Evolutionary conservation across 306 rosid species (phyloP), one percentile per base, ranked within the genome.

Genomic region (Phaseolus lunatus): DNA sequence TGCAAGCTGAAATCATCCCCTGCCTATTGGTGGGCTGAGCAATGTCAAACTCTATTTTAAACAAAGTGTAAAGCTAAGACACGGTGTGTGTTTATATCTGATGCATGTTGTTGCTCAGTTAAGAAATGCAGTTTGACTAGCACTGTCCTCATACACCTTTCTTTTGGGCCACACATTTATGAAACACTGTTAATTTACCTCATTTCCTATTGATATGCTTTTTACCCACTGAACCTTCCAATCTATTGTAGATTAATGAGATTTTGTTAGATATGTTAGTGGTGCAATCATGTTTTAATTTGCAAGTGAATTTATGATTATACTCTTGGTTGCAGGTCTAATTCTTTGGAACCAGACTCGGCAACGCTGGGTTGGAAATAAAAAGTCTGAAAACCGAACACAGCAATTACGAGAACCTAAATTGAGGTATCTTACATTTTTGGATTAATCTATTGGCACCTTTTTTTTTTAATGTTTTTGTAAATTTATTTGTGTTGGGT

Each of bases 301-400:
- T 72, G 62, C 68, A 52, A 53, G 33, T 69, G 68, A 44, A 45
- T 72, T 58, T 8, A 9, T 48, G 71, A 18, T 74, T 44, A 50
- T 22, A 16, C 13, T 45, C 5, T n/a, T 81, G 82, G 81, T 63
- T 83, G 78, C 89, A 95, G 99, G 99, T 80, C 82, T 89, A 77
- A 91, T 87, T 87, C 91, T 92, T 77, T 95, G 97, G 97, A 95
- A 89, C 81, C 97, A 92, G 72, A 90, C 88, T 70, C 84, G 97
- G 81, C 97, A 89, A 72, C 88, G 85, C 47, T 95, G 99, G 99
- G 70, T 86, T 47, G 96, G 97, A 83, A 88, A 86, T 54, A 88
- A 86, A 68, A 89, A 65, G 77, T n/a, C 87, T 0, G 88, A 84
- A 81, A 86, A 63, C 45, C 88, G 27, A 45, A 47, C 81, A 37